phyloP scores from a whole-genome alignment of 495 filamentous ascomycete genomes.

The Tuber calosporum region DNA sequence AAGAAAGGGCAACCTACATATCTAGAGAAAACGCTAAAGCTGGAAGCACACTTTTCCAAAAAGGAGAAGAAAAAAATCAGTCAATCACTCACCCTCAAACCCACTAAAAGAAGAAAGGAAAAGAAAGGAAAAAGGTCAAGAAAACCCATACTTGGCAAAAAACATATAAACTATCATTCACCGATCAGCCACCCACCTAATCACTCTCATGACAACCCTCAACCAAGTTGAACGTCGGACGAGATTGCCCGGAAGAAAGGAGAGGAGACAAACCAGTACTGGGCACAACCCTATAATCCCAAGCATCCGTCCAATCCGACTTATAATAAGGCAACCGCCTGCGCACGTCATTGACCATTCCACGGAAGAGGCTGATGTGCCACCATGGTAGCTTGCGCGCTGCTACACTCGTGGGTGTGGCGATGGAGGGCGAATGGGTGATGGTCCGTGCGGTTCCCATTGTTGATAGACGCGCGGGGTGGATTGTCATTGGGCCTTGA shows the following conservation, averaged over 20 bases:
- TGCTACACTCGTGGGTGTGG: conserved; percentile 14
- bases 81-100: conserved; percentile 6
- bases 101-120: neutral
- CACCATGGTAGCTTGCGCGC: conserved; percentile 48
- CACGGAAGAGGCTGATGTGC: conserved; percentile 54
- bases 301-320: conserved; percentile 75
- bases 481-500: neutral
- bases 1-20: conserved; percentile 51
- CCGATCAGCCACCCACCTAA: neutral
- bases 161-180: conserved; percentile 65
- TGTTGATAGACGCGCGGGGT: neutral
- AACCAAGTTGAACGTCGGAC: neutral
- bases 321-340: conserved; percentile 65
- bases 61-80: neutral
- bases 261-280: conserved; percentile 48
- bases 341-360: conserved; percentile 68
- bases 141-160: conserved; percentile 65
- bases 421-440: neutral
- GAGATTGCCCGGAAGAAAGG: conserved; percentile 1
- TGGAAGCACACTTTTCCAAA: conserved; percentile 58
- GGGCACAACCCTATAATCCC: conserved; percentile 75
- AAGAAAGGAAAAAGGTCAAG: neutral
- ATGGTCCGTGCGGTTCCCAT: neutral
- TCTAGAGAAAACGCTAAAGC: conserved; percentile 78
- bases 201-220: conserved; percentile 10